Base-by-base conservation (phyloP, 352 stramenopile species). In the Saprolegnia diclina region DNA sequence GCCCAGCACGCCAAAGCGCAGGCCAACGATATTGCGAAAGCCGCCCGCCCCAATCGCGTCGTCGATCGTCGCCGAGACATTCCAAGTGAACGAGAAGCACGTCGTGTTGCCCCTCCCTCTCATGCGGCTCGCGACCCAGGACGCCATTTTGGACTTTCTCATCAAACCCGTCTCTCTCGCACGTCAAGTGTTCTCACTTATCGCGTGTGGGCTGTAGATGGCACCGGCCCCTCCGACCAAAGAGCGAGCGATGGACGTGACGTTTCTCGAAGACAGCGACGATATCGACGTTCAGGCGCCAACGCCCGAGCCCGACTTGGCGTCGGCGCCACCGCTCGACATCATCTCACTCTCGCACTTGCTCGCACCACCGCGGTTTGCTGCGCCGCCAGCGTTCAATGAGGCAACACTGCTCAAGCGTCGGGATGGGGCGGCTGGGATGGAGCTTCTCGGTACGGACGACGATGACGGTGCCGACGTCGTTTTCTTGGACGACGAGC, bases 71-170 rank as follows among this genome's bases (percentile, higher is more conserved):
- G 21, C 21, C 59, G 29, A 35, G 2, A 56, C 22, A 5, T 56
- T 50, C 16, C n/a, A 42, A 54, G 18, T 26, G 13, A 56, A n/a
- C 19, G 21, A 67, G 16, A 26, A 50, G 38, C 22, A 14, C 48
- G 46, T 69, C 10, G 54, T 52, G 32, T 21, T 69, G 53, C n/a
- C 63, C 13, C 14, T 69, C 1, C 63, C 63, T 4, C 62, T 35
- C 50, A 37, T 61, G 29, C 7, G 7, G 45, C 22, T 16, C 13
- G 54, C 46, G n/a, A 14, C 48, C 9, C 29, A 42, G 6, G n/a
- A 54, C 14, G 29, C 29, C 29, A 35, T 6, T 35, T 32, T 69
- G 45, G 53, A 59, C 21, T 29, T 63, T 4, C 38, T 69, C 53
- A 62, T 69, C 44, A 69, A 52, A 18, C 63, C 63, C 21, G 63